Conservation (phyloP, 352 stramenopile genomes). For the Peronospora farinosa region DNA sequence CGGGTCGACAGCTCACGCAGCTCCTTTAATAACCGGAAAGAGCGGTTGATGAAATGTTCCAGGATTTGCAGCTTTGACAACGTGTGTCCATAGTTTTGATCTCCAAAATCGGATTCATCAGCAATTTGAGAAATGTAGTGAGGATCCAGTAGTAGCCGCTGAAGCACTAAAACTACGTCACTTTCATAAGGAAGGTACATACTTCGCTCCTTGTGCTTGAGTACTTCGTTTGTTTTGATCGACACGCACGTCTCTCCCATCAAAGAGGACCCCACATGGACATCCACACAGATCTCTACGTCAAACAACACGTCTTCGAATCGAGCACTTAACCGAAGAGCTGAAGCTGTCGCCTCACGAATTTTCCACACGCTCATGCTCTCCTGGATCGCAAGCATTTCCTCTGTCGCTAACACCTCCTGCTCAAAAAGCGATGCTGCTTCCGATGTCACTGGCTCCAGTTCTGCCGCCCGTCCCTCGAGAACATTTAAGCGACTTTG, state of each 20-base stretch:
- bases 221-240: slow-evolving; percentile 28
- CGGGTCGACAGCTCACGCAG: slow-evolving; percentile 50
- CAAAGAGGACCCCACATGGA: slow-evolving; percentile 19
- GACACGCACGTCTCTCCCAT: slow-evolving; percentile 16
- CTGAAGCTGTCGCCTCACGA: slow-evolving; percentile 36
- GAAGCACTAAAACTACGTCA: slow-evolving; percentile 42
- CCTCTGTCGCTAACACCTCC: slow-evolving; percentile 41
- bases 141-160: slow-evolving; percentile 48
- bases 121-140: slow-evolving; percentile 26
- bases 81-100: slow-evolving; percentile 22
- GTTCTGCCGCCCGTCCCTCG: slow-evolving; percentile 39
- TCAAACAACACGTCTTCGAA: slow-evolving; percentile 49
- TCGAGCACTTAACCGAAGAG: slow-evolving; percentile 37
- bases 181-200: slow-evolving; percentile 34
- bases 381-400: slow-evolving; percentile 51
- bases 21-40: slow-evolving; percentile 52
- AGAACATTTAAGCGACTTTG: slow-evolving; percentile 54
- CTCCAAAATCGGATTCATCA: slow-evolving; percentile 22
- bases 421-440: slow-evolving; percentile 26
- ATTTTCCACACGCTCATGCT: slow-evolving; percentile 47
- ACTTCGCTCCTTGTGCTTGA: slow-evolving; percentile 31
- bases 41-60: slow-evolving; percentile 44
- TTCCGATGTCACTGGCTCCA: slow-evolving; percentile 37
- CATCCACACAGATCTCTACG: slow-evolving; percentile 37
- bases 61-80: slow-evolving; percentile 41